A percentile compares a stretch with the other conserved stretches of the same genome.
Evolutionary conservation across 2,329 filamentous ascomycete genomes (phyloP).

Genomic region (Dactylellina cionopaga): DNA sequence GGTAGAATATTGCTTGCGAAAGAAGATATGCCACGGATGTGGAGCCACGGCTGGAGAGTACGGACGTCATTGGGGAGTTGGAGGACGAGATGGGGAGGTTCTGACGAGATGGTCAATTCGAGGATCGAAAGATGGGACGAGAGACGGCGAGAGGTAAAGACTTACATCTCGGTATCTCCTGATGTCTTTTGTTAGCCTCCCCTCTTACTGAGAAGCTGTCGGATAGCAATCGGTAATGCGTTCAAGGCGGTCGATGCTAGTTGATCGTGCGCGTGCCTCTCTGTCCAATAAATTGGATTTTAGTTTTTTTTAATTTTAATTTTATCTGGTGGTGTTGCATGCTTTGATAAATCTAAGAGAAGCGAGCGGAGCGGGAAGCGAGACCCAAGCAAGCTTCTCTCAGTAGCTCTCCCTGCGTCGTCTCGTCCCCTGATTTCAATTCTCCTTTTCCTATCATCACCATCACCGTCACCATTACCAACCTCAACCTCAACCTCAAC

Average conservation of each 20-base stretch:
- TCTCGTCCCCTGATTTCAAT: constrained; percentile 49
- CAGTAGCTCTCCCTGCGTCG: constrained; percentile 11
- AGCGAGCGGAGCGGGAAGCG: constrained; percentile 29
- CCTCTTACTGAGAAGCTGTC: no score
- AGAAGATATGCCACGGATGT: constrained; percentile 62
- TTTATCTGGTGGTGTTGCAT: constrained; percentile 12
- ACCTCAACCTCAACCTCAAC: constrained; percentile 60
- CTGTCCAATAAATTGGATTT: no score
- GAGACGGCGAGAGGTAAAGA: no score
- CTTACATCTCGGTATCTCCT: no score
- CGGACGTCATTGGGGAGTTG: constrained; percentile 60
- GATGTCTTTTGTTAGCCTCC: no score
- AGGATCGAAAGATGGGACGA: not conserved
- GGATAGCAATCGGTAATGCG: not conserved
- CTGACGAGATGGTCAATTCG: no score
- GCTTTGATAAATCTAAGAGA: constrained; percentile 5
- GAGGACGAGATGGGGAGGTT: not conserved
- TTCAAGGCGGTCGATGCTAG: not conserved
- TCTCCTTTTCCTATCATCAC: constrained; percentile 52
- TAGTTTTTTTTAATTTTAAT: no score
- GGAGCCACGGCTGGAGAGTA: constrained; percentile 69
- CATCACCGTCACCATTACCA: constrained; percentile 60
- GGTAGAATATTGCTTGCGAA: constrained; percentile 62
- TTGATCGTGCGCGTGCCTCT: no score
- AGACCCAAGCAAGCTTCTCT: no score